Base-by-base conservation (phyloP, 768 basidiomycete species). In the Boletus tomentosulus region DNA sequence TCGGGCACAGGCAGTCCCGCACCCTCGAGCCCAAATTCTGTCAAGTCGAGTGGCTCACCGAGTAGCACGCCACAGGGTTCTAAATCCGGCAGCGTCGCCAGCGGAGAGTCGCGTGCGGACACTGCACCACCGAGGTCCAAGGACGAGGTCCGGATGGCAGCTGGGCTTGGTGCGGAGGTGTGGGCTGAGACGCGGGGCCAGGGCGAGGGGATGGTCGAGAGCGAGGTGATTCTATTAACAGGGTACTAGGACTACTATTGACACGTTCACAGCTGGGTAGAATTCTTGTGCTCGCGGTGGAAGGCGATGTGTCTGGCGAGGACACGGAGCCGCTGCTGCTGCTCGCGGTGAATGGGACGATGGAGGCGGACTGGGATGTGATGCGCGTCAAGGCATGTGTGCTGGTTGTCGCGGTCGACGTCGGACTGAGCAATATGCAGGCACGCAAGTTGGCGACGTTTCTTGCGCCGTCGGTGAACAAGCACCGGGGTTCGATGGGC, bases 101-200 rank as follows among this genome's bases (percentile, higher is more conserved):
- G 55, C 16, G 3, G 4, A 19, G 66, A 60, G 43, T 35, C 37
- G 22, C 41, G 37, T 51, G 33, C 19, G 19, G 19, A 19, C 19
- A 19, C 19, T 19, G 19, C 25, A 15, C 48, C 19, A 6, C 59
- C 69, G 27, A 73, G 80, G 48, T 68, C 82, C 27, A 91, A 89
- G 70, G 89, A 91, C 61, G 83, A 87, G 49, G 78, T 90, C 44
- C 80, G 86, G 50, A 80, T 90, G 41, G 73, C 86, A 27, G 86
- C 85, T 8, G 89, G 89, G 15, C 70, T 92, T 30, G 81, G 82
- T 39, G 81, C 82, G 10, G 88, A 90, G 66, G 76, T 89, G 33
- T 92, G 89, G 89, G 82, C 82, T 48, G 89, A 91, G 69, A 87
- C 84, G 27, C 77, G 74, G 55, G 83, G 80, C 24, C 76, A 69